Evolutionary conservation across 2,329 filamentous ascomycete species (phyloP), one percentile per base, ranked within the genome.

Genomic region (Rachicladosporium sp.): DNA sequence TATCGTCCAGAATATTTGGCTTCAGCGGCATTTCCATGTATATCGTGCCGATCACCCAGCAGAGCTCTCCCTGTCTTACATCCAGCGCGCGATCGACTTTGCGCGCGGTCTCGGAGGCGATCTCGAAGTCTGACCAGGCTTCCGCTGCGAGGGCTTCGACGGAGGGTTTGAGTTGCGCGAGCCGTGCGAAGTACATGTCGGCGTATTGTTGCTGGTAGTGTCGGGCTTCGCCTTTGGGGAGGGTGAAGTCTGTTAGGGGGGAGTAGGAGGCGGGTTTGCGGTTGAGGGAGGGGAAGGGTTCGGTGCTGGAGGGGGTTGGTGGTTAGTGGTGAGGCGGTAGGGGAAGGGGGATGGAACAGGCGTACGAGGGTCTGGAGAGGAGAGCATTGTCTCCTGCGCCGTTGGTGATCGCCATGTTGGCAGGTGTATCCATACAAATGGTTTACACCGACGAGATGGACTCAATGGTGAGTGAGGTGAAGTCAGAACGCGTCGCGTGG

Each of bases 11-110:
- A 58, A 98, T 89, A 56, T 93, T 93, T 1, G 93, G 91, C 65
- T 98, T 98, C 54, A 95, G 63, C 2, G 83, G 76, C 85, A 98
- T 88, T 47, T 96, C 86, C 82, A 96, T 93, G 60, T 93, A 98
- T 27, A 96, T 78, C 0, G 91, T 98, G 10, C 93, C 91, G 0
- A 80, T 73, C 10, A 98, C 82, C 87, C 89, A 98, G 65, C 89
- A 96, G 29, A 96, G 68, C 64, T 95, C 80, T 46, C 91, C 91
- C 66, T 96, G 91, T 44, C 89, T 78, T 37, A 98, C 91, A 63
- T 98, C 89, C 23, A 98, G 73, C 43, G 98, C 91, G 50, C 91
- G 73, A 27, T 95, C 84, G 10, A 93, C 87, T 48, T 72, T 76
- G 50, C 72, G 74, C 8, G 85, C 85, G 41, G 68, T 68, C 58